Conservation (phyloP, 257 asterid genomes). For the Nicotiana attenuata region DNA sequence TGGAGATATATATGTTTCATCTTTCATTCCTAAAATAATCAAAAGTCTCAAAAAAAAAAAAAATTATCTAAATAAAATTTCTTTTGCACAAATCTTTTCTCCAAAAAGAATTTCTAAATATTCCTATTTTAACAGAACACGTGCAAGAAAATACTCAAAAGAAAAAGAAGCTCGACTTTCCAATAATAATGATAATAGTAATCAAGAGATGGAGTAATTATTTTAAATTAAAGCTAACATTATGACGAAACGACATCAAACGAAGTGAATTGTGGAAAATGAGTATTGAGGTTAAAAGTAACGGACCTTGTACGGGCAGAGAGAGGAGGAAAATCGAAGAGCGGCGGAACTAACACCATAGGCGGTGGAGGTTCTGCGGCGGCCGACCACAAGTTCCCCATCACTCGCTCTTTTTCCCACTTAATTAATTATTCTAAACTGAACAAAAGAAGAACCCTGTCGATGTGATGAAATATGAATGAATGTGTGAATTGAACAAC, state of each 20-base stretch:
- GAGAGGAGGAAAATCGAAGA: constrained; percentile 91
- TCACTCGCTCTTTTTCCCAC: constrained; percentile 9
- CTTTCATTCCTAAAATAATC: background rate
- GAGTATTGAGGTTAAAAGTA: background rate
- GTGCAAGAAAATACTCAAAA: background rate
- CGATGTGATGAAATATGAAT: background rate
- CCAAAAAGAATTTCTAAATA: background rate
- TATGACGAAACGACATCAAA: background rate
- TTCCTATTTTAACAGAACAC: background rate
- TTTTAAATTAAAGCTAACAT: background rate
- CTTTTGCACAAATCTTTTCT: background rate
- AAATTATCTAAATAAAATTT: background rate
- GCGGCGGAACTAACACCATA: constrained; percentile 93
- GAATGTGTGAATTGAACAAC: background rate
- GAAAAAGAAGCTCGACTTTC: background rate
- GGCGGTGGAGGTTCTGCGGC: constrained; percentile 54
- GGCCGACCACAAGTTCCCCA: constrained; percentile 53
- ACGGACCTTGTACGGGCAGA: constrained; percentile 73
- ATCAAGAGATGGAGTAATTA: background rate
- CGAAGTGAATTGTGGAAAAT: background rate
- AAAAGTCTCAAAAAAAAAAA: background rate
- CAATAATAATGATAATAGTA: background rate
- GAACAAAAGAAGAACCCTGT: too few relatives aligned
- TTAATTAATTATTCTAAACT: too few relatives aligned
- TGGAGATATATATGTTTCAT: background rate